phyloP scores from a whole-genome alignment of 352 stramenopile genomes.

The Aphanomyces invadans region DNA sequence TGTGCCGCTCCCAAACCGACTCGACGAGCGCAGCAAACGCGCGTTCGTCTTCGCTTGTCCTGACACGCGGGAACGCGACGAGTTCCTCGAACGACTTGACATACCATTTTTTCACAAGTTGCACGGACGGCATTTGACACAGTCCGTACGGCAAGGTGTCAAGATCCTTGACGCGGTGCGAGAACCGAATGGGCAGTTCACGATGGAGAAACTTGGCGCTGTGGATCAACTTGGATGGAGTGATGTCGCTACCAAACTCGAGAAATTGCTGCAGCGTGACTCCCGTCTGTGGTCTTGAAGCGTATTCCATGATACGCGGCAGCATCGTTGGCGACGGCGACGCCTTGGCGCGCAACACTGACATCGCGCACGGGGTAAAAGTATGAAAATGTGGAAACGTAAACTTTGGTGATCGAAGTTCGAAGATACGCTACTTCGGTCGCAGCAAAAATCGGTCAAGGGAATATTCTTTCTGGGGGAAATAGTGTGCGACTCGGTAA shows the following conservation, averaged over 20 bases:
- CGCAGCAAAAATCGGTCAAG: background rate
- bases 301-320: conserved; percentile 59
- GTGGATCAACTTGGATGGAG: conserved; percentile 80
- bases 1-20: conserved; percentile 96
- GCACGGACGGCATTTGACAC: conserved; percentile 89
- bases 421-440: background rate
- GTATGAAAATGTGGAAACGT: background rate
- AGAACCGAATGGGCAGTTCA: conserved; percentile 97
- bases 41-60: conserved; percentile 83
- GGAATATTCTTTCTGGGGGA: background rate
- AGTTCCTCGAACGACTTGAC: conserved; percentile 95
- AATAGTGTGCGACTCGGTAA: too few species aligned
- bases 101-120: conserved; percentile 96
- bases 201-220: conserved; percentile 95
- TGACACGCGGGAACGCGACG: conserved; percentile 70
- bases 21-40: conserved; percentile 92
- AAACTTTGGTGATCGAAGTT: background rate
- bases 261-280: conserved; percentile 84
- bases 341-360: background rate
- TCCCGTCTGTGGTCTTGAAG: conserved; percentile 67
- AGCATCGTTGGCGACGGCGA: conserved; percentile 28
- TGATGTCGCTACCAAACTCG: conserved; percentile 79
- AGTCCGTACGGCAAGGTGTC: conserved; percentile 92
- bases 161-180: conserved; percentile 93
- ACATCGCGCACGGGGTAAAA: background rate